Percentiles rank a stretch among this genome's conserved stretches.
Evolutionary conservation across 768 basidiomycete species (phyloP).

Genomic region (Calvatia gigantea): DNA sequence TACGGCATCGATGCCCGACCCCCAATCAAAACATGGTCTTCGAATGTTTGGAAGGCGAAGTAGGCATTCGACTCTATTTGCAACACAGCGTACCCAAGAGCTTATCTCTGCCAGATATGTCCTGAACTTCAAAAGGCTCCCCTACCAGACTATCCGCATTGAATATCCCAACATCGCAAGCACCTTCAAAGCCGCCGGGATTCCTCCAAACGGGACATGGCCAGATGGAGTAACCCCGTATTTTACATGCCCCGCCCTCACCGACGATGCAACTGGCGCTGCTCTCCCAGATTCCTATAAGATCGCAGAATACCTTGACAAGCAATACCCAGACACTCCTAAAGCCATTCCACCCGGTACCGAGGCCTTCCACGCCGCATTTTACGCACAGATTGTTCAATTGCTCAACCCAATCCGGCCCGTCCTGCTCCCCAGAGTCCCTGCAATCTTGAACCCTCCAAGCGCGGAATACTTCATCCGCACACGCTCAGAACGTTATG

Average conservation of each 20-base stretch:
- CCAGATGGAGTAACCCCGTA: conserved; percentile 21
- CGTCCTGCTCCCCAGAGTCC: conserved; percentile 6
- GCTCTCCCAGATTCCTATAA: conserved; percentile 31
- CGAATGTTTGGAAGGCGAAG: conserved; percentile 11
- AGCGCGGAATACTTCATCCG: conserved; percentile 12
- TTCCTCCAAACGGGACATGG: conserved; percentile 20
- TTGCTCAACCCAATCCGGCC: conserved; percentile 5
- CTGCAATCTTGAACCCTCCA: conserved; percentile 1
- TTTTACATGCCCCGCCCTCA: conserved; percentile 42
- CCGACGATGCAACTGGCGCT: conserved; percentile 33
- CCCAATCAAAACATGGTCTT: conserved; percentile 1
- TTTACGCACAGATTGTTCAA: conserved; percentile 17
- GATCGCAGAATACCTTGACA: conserved; percentile 44
- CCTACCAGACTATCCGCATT: conserved; percentile 37
- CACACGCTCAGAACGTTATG: neutral
- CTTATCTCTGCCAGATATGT: neutral
- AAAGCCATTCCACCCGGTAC: conserved; percentile 30
- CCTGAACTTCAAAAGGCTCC: conserved; percentile 9
- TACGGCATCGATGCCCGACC: conserved; percentile 9
- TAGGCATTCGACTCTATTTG: neutral
- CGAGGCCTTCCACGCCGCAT: conserved; percentile 27
- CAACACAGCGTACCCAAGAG: neutral
- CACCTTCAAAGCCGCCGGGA: conserved; percentile 26
- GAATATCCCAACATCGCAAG: conserved; percentile 38
- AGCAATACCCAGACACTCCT: conserved; percentile 34